Base-by-base conservation (phyloP, 2,329 filamentous ascomycete genomes). In the Orbilia ellipsospora region DNA sequence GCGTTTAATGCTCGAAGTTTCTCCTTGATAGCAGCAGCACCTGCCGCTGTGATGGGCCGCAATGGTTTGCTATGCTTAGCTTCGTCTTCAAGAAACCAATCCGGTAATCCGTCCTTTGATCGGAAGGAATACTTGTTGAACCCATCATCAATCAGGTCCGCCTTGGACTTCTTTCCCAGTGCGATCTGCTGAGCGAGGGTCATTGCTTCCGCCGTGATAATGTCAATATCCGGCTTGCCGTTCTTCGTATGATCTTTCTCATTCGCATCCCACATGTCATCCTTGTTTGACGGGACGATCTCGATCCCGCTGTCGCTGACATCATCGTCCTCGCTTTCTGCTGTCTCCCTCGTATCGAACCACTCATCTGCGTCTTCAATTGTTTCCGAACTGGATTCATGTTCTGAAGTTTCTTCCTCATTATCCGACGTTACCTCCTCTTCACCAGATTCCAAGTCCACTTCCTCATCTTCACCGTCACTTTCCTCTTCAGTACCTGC, bases 181-280 rank as follows among this genome's bases (percentile, higher is more conserved):
- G 94, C 95, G 73, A 99, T 90, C 81, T 93, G 88, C 78, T 98
- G 95, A 0, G 95, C 96, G 15, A 99, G 87, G 0, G 94, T 96
- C 95, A 99, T 99, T 78, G 96, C 95, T 85, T 99, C 95, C 4
- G 93, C 95, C n/a, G 95, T 99, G 81, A 98, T 96, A 80, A 99
- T 98, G 82, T 98, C 93, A 83, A 99, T 96, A 81, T 97, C 94
- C 87, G 83, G 81, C 79, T 86, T 88, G 69, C 90, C 90, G 79
- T 91, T 88, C 66, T 88, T 85, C 77, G 85, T 86, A 62, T 87
- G 86, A 75, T 88, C 88, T 62, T 89, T 87, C 75, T 89, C 85
- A 55, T 88, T 74, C 13, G 78, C 85, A 78, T 92, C 90, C 90
- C 90, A 93, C 72, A 88, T 85, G 4, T 85, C 84, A 48, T 88